These are phyloP conservation scores for Fusarium heterosporum DNA, from an alignment of 2,329 filamentous ascomycete species.

Conservation along the genomic window DNA sequence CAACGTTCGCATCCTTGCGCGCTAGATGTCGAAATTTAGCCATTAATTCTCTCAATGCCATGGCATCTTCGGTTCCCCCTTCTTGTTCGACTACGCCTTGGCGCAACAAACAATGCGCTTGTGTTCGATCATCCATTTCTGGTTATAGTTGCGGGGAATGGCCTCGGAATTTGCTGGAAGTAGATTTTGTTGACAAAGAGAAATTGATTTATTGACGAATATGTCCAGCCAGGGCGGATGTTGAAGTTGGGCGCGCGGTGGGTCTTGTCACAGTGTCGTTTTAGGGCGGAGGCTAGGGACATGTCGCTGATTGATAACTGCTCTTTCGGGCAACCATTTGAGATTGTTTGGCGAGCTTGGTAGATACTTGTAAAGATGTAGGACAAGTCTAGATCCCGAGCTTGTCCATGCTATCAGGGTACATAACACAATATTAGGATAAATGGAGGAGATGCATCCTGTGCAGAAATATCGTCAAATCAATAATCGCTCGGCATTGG, in stretches of 20 bases:
- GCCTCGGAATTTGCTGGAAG: rapidly evolving
- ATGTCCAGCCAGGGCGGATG: conserved; percentile 34
- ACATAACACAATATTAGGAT: neutral
- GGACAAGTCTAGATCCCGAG: neutral
- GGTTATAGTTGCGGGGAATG: neutral
- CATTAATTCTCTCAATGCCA: neutral
- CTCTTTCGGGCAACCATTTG: neutral
- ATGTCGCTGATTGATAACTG: conserved; percentile 1
- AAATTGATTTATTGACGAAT: neutral
- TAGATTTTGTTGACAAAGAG: rapidly evolving
- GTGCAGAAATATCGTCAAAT: neutral
- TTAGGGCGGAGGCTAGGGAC: conserved; percentile 34
- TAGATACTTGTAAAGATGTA: no score
- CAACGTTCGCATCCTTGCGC: no score
- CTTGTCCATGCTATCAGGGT: neutral
- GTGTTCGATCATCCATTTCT: neutral
- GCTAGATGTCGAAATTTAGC: no score
- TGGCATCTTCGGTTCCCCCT: no score
- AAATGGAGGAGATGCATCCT: conserved; percentile 18
- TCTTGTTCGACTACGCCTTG: neutral
- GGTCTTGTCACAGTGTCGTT: conserved; percentile 22
- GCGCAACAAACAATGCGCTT: neutral
- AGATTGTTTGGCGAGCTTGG: no score
- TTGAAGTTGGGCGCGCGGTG: conserved; percentile 35
- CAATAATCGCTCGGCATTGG: neutral